These are phyloP conservation scores for Abrus pulchellus DNA, from an alignment of 306 rosid species.

Conservation along the genomic window DNA sequence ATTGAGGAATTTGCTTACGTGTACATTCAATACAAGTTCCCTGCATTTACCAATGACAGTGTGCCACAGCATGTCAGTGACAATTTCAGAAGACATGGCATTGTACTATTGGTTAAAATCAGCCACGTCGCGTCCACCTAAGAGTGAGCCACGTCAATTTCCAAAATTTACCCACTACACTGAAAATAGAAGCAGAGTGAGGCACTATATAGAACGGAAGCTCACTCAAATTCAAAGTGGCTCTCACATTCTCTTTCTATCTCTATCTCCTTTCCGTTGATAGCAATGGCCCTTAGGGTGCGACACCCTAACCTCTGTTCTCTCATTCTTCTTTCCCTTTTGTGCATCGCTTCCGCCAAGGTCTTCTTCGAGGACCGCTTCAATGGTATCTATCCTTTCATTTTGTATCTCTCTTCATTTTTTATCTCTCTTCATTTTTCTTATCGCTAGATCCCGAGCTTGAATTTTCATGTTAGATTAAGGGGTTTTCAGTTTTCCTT, in stretches of 20 bases:
- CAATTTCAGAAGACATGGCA: conserved; percentile 18
- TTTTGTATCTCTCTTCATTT: neutral
- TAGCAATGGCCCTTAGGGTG: conserved; percentile 81
- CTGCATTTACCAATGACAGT: conserved; percentile 36
- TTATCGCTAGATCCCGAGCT: conserved; percentile 34
- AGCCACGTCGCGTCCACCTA: conserved; percentile 36
- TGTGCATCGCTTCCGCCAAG: conserved; percentile 78
- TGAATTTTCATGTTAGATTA: conserved; percentile 8
- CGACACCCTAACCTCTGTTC: conserved; percentile 71
- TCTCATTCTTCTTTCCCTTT: conserved; percentile 65
- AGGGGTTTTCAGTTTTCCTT: conserved; percentile 11
- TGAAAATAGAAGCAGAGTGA: conserved; percentile 3
- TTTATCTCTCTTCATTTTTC: neutral
- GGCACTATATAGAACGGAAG: conserved; percentile 45
- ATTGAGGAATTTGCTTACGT: conserved; percentile 17
- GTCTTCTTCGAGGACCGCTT: conserved; percentile 96
- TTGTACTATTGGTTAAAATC: fast-evolving
- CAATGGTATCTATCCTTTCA: conserved; percentile 64
- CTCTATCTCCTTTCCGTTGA: conserved; percentile 26
- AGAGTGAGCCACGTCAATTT: conserved; percentile 23
- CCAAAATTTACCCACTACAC: conserved; percentile 46
- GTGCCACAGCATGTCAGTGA: conserved; percentile 62
- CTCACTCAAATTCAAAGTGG: conserved; percentile 43
- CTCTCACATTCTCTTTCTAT: conserved; percentile 37
- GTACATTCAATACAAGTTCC: conserved; percentile 31